These are phyloP conservation scores for Tetrahymena elliotti DNA, from an alignment of 73 alveolate species.

Conservation along the genomic window DNA sequence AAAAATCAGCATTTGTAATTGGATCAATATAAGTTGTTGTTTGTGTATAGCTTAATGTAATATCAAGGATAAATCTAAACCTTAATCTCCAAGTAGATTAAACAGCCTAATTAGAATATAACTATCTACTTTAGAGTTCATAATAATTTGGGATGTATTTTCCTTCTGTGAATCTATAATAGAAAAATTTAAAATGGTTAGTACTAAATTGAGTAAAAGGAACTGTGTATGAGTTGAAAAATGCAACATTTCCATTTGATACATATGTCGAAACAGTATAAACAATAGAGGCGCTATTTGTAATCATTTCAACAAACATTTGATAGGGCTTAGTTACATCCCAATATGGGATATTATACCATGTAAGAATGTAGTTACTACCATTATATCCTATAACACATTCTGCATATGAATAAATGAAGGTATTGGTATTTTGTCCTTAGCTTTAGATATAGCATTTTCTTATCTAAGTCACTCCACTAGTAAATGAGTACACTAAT, in stretches of 20 bases:
- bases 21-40: background rate
- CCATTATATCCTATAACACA: background rate
- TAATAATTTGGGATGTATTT: background rate
- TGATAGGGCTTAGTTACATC: background rate
- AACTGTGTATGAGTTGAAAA: background rate
- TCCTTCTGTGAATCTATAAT: background rate
- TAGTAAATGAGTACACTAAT: background rate
- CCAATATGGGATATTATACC: background rate
- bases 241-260: background rate
- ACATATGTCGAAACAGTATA: background rate
- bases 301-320: background rate
- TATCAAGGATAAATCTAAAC: background rate
- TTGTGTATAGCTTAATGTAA: background rate
- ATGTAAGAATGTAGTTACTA: background rate
- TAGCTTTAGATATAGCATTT: background rate
- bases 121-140: background rate
- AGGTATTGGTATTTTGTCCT: background rate
- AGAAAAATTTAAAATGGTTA: background rate
- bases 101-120: background rate
- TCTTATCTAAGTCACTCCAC: background rate
- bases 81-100: background rate
- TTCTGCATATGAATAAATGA: background rate
- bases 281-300: background rate
- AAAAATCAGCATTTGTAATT: background rate
- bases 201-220: background rate